Evolutionary conservation across 345 rosid species (phyloP), one percentile per base, ranked within the genome.

Genomic region (Mercurialis annua): DNA sequence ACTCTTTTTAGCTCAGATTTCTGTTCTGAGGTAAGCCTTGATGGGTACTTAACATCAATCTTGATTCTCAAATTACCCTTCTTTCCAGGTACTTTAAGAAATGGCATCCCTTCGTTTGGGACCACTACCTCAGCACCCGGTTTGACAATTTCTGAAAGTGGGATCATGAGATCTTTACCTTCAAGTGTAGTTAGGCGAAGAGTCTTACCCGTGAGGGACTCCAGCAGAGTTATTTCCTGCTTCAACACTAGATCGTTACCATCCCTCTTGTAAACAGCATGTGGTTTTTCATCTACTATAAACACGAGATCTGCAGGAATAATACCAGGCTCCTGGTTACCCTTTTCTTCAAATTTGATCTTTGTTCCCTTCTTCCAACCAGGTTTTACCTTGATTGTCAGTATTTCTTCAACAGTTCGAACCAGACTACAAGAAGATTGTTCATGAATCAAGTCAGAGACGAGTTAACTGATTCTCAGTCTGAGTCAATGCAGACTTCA

Each of bases 351-450:
- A 58, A 93, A 90, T 50, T 96, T 93, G 50, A 93, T 87, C 80
- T 87, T 93, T 26, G 96, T 90, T 57, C 98, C 97, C 81, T 81
- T 90, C 86, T 93, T 90, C 98, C 98, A 93, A 55, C 98, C 98
- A 27, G 97, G 91, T 81, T 81, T 93, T 77, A 93, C 76, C 63
- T 93, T 97, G 59, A 93, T 87, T 18, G 88, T 83, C 79, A 93
- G 60, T 64, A 89, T 90, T 78, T 93, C 97, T 75, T 90, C 94
- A 50, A 86, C 65, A 6, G 73, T 68, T 67, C 76, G 81, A 42
- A 66, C 44, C 77, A 57, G 83, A 21, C 98, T 93, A 86, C 86
- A 83, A 64, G 38, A 64, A 51, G 76, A 72, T 62, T 66, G 62
- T 63, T 47, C 62, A 68, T 21, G 17, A 36, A 49, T 71, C 62